A percentile compares a stretch with the other conserved stretches of the same genome.
phyloP scores from a whole-genome alignment of 495 filamentous ascomycete species.

The Lophiostoma macrostomum region DNA sequence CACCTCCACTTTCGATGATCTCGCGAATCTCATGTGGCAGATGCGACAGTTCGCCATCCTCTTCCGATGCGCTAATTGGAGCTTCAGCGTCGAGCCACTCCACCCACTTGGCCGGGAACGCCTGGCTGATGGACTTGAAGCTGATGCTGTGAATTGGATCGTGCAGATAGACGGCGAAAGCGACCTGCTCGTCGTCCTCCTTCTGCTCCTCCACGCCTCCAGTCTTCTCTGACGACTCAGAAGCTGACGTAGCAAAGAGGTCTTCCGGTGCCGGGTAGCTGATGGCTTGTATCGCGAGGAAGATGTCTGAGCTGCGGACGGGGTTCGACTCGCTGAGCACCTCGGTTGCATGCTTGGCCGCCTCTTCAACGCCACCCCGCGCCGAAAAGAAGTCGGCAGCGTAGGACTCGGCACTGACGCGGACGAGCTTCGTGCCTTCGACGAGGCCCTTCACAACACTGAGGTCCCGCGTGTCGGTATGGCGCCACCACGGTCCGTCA shows the following conservation, averaged over 20 bases:
- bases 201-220: constrained; percentile 52
- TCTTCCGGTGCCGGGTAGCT: constrained; percentile 57
- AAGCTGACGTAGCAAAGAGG: constrained; percentile 61
- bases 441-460: constrained; percentile 73
- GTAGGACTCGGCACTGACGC: constrained; percentile 84
- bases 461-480: constrained; percentile 67
- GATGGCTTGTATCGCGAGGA: constrained; percentile 89
- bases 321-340: constrained; percentile 78
- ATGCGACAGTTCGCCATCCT: constrained; percentile 37
- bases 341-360: constrained; percentile 71
- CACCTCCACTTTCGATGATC: constrained; percentile 82
- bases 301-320: constrained; percentile 87
- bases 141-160: constrained; percentile 90
- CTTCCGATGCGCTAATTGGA: constrained; percentile 51
- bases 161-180: constrained; percentile 87
- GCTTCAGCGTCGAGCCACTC: constrained; percentile 94
- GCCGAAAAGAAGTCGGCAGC: constrained; percentile 75
- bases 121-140: constrained; percentile 79
- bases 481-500: constrained; percentile 95
- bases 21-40: constrained; percentile 82
- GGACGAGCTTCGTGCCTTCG: constrained; percentile 84
- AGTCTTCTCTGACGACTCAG: constrained; percentile 47
- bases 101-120: constrained; percentile 82
- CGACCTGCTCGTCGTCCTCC: constrained; percentile 57
- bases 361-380: constrained; percentile 74